These are phyloP conservation scores for Wickerhamomyces hampshirensis DNA, from an alignment of 805 yeast species.

Conservation along the genomic window DNA sequence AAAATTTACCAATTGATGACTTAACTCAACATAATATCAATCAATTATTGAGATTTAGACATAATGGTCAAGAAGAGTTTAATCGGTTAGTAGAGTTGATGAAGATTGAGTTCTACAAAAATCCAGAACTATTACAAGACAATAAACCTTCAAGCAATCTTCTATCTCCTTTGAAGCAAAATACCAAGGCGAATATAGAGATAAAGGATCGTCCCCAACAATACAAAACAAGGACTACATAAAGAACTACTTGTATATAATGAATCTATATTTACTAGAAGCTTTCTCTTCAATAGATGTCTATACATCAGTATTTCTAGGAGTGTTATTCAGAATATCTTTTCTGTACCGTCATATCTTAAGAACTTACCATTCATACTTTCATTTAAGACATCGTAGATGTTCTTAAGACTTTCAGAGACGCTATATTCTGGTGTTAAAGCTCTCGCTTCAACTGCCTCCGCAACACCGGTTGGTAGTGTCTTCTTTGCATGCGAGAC, in stretches of 20 bases:
- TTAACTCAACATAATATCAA: conserved; percentile 54
- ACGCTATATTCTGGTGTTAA: background rate
- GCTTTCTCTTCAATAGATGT: too few species aligned
- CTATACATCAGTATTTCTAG: too few species aligned
- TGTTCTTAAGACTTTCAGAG: background rate
- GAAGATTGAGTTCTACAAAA: conserved; percentile 39
- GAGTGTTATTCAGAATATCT: background rate
- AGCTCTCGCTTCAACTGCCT: background rate
- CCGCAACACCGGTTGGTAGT: background rate
- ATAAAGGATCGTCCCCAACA: conserved; percentile 17
- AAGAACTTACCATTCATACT: background rate
- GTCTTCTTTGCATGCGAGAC: background rate
- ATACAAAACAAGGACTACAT: background rate
- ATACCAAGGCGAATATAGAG: conserved; percentile 14
- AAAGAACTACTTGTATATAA: too few species aligned
- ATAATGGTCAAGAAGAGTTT: conserved; percentile 51
- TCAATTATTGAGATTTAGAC: conserved; percentile 41
- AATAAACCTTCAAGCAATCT: conserved; percentile 17
- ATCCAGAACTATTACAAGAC: conserved; percentile 10
- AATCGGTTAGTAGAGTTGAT: conserved; percentile 56
- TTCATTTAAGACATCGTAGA: background rate
- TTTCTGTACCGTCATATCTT: background rate
- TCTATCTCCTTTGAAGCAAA: conserved; percentile 20
- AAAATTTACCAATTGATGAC: conserved; percentile 46
- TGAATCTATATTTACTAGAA: too few species aligned